Evolutionary conservation across 1,284 basidiomycete species (phyloP), one percentile per base, ranked within the genome.

Genomic region (Polyporus tsugae): DNA sequence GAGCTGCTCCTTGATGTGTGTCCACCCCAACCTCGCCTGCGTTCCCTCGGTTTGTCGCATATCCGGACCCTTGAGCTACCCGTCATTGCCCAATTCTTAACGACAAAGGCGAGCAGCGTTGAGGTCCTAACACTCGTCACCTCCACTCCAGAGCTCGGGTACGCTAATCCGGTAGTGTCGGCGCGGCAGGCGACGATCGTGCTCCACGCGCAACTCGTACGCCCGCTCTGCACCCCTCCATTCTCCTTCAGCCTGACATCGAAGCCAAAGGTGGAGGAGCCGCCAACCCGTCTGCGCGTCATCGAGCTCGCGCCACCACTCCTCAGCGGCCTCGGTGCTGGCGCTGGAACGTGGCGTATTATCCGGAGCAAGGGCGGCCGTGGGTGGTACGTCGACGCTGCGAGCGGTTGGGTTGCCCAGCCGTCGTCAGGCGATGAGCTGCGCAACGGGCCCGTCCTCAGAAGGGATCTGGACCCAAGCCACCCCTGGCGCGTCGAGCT

Each of bases 331-430:
- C 84, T 97, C 0, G 90, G 92, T 9, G 86, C 87, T 1, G 96
- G 96, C 4, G 92, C 91, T 0, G 91, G 90, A 3, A 82, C 90
- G 46, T 99, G 97, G 97, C 89, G 92, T 68, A 93, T 95, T 68
- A 86, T 99, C 46, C 86, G 89, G 73, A 96, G 95, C 75, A 97
- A 98, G 77, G 97, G 97, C 2, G 91, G 96, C 0, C 83, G 97
- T 53, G 97, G 96, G 2, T 99, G 97, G 96, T 98, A 97, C 75
- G 95, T 97, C 65, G 95, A 98, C 78, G 88, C 90, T 0, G 93
- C 93, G 17, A 91, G 91, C 62, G 94, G 93, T 2, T 97, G 96
- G 91, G 83, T 92, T 55, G 70, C 78, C 52, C 69, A 74, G 55
- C 61, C 66, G 7, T 71, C 66, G 4, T 80, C 83, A 2, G 66